Base-by-base conservation (phyloP, 1,139 yeast genomes). In the Saccharomyces uvarum region DNA sequence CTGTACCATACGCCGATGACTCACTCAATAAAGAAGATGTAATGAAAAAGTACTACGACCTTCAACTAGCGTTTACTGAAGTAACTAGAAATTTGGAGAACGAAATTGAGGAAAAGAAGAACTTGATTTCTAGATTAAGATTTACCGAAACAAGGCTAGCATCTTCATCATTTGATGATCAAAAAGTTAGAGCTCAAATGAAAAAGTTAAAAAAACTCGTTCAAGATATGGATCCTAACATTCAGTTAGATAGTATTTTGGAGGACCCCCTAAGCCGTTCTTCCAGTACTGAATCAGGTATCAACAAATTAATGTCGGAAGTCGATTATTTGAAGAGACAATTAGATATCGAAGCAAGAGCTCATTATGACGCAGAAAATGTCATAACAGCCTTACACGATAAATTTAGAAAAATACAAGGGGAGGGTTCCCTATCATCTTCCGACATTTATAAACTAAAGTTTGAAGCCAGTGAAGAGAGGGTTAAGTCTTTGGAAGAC, bases 61-160 rank as follows among this genome's bases (percentile, higher is more conserved):
- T 82, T 63, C 81, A 79, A 58, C 66, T 81, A 24, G 78, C 79
- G 58, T 67, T 82, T 46, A 79, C 80, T 57, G 85, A 82, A 56
- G 77, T 74, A 47, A 75, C 76, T 55, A 84, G 83, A 6, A 67
- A 72, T 4, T 64, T 81, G 51, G 74, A 82, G 48, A 77, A 75
- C 51, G 84, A 81, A 59, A 74, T 75, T 52, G 79, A 81, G 51
- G 86, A 81, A 58, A 82, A 80, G 58, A 65, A 63, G 48, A 78
- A 79, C 59, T 66, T 84, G 47, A 70, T 73, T n/a, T 83, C 84
- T 52, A 88, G 85, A 57, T 63, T 84, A 53, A 75, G 77, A 33
- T 71, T 84, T 61, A 69, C 86, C 11, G 86, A 83, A 60, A 77
- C 81, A 0, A 71, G 81, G 58, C 61, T 79, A 16, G 83, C 83